Percentiles rank a stretch among this genome's conserved stretches.
These are phyloP conservation scores for Bacidia gigantensis DNA, from an alignment of 495 filamentous ascomycete species.

Conservation along the genomic window DNA sequence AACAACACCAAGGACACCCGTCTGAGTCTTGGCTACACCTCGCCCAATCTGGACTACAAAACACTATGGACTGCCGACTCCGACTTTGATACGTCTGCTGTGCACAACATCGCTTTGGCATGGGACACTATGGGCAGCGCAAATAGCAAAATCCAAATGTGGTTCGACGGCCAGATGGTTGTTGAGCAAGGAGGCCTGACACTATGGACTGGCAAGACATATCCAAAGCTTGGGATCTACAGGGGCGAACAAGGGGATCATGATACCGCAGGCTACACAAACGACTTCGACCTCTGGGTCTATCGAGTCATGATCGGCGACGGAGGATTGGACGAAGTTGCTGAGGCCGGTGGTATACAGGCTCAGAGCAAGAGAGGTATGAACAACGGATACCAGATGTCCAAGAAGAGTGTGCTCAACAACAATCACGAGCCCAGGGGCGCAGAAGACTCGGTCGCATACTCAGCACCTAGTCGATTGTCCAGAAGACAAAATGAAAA, in stretches of 20 bases:
- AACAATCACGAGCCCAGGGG: too few relatives aligned
- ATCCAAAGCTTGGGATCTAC: conserved; percentile 24
- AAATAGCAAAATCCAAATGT: conserved; percentile 19
- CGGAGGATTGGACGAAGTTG: conserved; percentile 14
- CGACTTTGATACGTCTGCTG: conserved; percentile 3
- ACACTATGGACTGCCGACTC: conserved; percentile 18
- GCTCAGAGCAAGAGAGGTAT: background rate
- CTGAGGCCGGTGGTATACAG: conserved; percentile 16
- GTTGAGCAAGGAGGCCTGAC: conserved; percentile 15
- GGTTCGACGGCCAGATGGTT: conserved; percentile 15
- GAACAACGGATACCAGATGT: too few relatives aligned
- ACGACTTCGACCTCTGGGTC: conserved; percentile 12
- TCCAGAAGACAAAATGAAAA: too few relatives aligned
- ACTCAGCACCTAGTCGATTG: too few relatives aligned
- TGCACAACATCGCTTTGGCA: conserved; percentile 17
- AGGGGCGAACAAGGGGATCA: conserved; percentile 17
- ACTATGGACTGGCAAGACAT: conserved; percentile 21
- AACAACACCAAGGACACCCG: conserved; percentile 6
- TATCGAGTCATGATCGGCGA: conserved; percentile 23
- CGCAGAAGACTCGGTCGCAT: too few relatives aligned
- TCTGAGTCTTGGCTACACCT: conserved; percentile 19
- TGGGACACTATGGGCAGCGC: conserved; percentile 22
- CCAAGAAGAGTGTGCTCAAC: too few relatives aligned
- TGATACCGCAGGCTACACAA: conserved; percentile 12
- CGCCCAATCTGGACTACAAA: conserved; percentile 13